Evolutionary conservation across 2,329 filamentous ascomycete species (phyloP).

Genomic region (Botryotinia narcissicola): DNA sequence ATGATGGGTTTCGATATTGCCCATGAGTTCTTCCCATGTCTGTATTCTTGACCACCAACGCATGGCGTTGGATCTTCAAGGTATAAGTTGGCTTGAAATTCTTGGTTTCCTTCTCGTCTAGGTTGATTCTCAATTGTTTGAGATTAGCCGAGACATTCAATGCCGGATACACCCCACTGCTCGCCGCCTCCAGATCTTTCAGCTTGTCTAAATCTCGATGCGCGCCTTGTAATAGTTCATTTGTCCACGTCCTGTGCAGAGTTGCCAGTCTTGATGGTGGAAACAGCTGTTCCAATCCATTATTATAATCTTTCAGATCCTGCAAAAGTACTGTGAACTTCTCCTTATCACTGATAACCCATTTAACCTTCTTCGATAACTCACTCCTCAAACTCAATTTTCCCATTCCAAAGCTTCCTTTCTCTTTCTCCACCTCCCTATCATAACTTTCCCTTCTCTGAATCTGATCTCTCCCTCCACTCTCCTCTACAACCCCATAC

Average conservation of each 20-base stretch:
- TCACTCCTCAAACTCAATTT: slow-evolving; percentile 28
- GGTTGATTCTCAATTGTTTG: slow-evolving; percentile 48
- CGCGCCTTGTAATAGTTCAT: slow-evolving; percentile 47
- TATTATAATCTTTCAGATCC: slow-evolving; percentile 49
- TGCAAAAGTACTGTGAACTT: slow-evolving; percentile 44
- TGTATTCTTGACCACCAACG: slow-evolving; percentile 35
- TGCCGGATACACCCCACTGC: slow-evolving; percentile 44
- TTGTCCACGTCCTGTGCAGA: slow-evolving; percentile 47
- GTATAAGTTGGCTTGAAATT: slow-evolving; percentile 46
- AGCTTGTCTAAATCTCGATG: slow-evolving; percentile 45
- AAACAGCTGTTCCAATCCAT: slow-evolving; percentile 49
- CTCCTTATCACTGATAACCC: slow-evolving; percentile 49
- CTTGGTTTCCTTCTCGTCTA: slow-evolving; percentile 43
- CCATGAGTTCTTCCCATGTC: slow-evolving; percentile 36
- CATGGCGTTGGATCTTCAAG: slow-evolving; percentile 41
- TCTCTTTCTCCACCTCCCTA: slow-evolving; percentile 9
- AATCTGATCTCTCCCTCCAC: slow-evolving; percentile 16
- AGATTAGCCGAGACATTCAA: slow-evolving; percentile 45
- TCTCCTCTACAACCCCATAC: slow-evolving; percentile 44
- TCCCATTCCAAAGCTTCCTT: slow-evolving; percentile 10
- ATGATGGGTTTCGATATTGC: slow-evolving; percentile 39
- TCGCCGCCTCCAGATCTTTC: slow-evolving; percentile 44
- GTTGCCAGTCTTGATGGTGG: slow-evolving; percentile 44
- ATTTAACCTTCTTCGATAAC: slow-evolving; percentile 41
- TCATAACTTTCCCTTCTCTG: slow-evolving; percentile 12